phyloP scores from a whole-genome alignment of 202 grass and related monocot genomes.

The Setaria italica region DNA sequence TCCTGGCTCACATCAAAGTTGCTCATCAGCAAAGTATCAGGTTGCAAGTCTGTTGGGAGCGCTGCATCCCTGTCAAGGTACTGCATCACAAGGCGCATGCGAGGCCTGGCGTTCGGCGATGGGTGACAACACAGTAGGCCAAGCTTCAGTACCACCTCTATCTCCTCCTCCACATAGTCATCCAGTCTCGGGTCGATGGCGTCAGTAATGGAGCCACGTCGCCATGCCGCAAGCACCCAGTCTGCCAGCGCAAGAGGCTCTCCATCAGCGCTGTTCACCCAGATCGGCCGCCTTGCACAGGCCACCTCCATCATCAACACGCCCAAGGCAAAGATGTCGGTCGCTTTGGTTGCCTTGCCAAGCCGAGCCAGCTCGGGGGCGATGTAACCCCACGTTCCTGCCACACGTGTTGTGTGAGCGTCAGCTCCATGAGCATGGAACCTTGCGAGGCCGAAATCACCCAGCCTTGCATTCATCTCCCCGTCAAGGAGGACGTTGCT shows the following conservation, averaged over 20 bases:
- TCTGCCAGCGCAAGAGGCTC: neutral
- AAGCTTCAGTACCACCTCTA: constrained; percentile 19
- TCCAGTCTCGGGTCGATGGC: neutral
- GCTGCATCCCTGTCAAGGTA: neutral
- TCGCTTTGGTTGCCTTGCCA: constrained; percentile 43
- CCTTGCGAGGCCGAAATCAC: constrained; percentile 44
- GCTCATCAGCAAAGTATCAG: neutral
- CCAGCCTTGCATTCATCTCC: constrained; percentile 19
- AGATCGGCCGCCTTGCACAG: neutral
- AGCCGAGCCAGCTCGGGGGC: constrained; percentile 14
- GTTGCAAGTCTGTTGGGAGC: neutral
- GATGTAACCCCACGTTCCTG: constrained; percentile 34
- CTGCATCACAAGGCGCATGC: constrained; percentile 12
- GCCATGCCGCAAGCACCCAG: neutral
- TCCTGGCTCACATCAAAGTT: too few species aligned
- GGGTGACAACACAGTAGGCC: neutral
- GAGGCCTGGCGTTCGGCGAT: neutral
- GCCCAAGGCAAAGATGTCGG: constrained; percentile 21
- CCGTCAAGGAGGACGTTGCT: constrained; percentile 21
- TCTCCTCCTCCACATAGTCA: neutral
- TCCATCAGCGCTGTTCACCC: neutral
- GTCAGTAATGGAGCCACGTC: neutral
- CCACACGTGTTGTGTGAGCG: constrained; percentile 19
- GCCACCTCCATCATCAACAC: constrained; percentile 29
- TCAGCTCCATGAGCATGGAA: constrained; percentile 20